Conservation (phyloP, 108 stramenopile genomes). For the Nitzschia putrida region DNA sequence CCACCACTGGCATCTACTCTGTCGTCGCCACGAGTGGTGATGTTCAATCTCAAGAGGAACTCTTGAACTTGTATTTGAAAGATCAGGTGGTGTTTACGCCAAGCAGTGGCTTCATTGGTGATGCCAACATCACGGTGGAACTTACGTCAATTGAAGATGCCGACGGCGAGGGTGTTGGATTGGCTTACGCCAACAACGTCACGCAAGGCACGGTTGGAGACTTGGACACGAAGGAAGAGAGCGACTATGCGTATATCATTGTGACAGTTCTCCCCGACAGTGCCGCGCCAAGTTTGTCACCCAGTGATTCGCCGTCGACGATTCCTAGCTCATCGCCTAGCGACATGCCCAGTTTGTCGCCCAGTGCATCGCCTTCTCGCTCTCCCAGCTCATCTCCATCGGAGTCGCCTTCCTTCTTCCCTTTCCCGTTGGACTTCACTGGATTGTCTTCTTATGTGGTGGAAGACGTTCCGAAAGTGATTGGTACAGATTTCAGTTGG, state of each 20-base stretch:
- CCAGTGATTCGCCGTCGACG: not conserved
- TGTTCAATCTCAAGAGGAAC: not conserved
- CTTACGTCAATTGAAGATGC: not conserved
- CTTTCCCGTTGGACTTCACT: conserved; percentile 6
- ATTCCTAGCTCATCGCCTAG: not conserved
- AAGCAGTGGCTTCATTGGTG: not conserved
- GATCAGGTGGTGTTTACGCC: not conserved
- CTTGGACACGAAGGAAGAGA: not conserved
- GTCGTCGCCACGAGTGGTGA: not conserved
- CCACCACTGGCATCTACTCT: not conserved
- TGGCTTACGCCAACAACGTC: not conserved
- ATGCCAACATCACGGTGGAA: not conserved
- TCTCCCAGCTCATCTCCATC: conserved; percentile 1
- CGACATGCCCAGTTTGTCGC: not conserved
- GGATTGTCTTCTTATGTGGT: conserved; percentile 1
- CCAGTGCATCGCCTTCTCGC: not conserved
- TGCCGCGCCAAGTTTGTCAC: not conserved
- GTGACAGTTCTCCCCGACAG: not conserved
- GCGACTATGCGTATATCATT: not conserved
- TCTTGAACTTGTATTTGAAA: not conserved
- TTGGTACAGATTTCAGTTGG: conserved; percentile 16
- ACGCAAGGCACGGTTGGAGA: not conserved
- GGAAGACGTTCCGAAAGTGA: conserved; percentile 13
- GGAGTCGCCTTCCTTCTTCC: conserved; percentile 12
- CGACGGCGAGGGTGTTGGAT: not conserved